phyloP scores from a whole-genome alignment of 2,329 filamentous ascomycete genomes.

The Sarocladium brachiariae region DNA sequence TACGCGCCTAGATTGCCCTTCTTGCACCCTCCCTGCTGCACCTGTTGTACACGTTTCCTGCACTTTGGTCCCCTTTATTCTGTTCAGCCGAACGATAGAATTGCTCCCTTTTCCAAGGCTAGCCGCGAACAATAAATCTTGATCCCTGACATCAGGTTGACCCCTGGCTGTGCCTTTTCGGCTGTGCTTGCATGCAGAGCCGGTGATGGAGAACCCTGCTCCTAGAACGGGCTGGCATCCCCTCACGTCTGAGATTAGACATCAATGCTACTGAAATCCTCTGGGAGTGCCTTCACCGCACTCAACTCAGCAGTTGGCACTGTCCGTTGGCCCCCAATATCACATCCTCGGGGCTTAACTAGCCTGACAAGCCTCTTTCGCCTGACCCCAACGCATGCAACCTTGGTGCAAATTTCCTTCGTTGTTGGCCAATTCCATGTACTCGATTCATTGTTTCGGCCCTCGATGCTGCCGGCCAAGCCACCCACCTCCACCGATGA shows the following conservation, averaged over 20 bases:
- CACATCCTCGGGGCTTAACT: background rate
- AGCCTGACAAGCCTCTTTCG: background rate
- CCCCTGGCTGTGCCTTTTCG: background rate
- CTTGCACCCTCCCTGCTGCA: background rate
- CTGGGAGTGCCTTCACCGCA: background rate
- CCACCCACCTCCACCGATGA: background rate
- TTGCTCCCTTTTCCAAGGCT: background rate
- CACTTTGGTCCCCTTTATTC: background rate
- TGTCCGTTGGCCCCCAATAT: slow-evolving; percentile 5
- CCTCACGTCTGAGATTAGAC: background rate
- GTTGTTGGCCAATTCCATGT: background rate
- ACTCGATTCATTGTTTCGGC: no score
- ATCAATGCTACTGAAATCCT: background rate
- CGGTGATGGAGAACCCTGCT: slow-evolving; percentile 8
- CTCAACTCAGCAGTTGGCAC: background rate
- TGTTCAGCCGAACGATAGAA: background rate
- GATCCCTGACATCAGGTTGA: background rate
- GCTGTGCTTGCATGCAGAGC: background rate
- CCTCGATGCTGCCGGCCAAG: background rate
- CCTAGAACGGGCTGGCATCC: background rate
- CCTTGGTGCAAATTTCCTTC: background rate
- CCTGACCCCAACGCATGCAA: background rate
- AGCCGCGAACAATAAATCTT: background rate
- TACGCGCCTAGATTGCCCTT: background rate
- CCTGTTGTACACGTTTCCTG: background rate